Evolutionary conservation across 2,329 filamentous ascomycete species (phyloP), one percentile per base, ranked within the genome.

Genomic region (Claviceps quebecensis): DNA sequence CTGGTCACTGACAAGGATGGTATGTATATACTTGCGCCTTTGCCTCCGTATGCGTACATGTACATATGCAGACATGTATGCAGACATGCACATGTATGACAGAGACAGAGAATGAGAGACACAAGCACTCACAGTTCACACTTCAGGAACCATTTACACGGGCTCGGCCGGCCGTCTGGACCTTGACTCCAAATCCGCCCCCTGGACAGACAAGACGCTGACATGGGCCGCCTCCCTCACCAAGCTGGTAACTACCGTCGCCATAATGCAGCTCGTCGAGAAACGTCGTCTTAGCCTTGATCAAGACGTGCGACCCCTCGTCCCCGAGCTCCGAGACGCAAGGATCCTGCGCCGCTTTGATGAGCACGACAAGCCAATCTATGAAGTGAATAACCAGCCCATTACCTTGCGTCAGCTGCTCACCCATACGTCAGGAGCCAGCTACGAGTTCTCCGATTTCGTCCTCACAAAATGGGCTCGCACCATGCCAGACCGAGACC

Each of bases 361-460:
- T 29, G 57, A 57, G 0, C 56, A 64, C 5, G 67, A 59, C 22
- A 55, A 61, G 36, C 69, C 72, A 0, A 60, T 69, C 5, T 61
- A 72, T 5, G 62, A 67, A 47, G 60, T 65, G 6, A 69, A 70
- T 53, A 58, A 54, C 2, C 56, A 51, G 14, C 61, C 67, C 14
- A 66, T 74, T 49, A 71, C 68, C 0, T 58, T 73, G 19, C 63
- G 66, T 64, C 66, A 63, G 22, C 65, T 79, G 0, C 65, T 80
- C 3, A 72, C 71, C 0, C 76, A 80, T 58, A 72, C 73, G 0
- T 61, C 67, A 5, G 76, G 76, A 2, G 53, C 76, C 0, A 65
- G 63, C 1, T 73, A 75, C 57, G 72, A 74, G 44, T 39, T 64
- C 13, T 58, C 62, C 16, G 66, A 74, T 48, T 65, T 71, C 0